Conservation (phyloP, 2,329 filamentous ascomycete species). For the Pseudocercospora fijiensis region DNA sequence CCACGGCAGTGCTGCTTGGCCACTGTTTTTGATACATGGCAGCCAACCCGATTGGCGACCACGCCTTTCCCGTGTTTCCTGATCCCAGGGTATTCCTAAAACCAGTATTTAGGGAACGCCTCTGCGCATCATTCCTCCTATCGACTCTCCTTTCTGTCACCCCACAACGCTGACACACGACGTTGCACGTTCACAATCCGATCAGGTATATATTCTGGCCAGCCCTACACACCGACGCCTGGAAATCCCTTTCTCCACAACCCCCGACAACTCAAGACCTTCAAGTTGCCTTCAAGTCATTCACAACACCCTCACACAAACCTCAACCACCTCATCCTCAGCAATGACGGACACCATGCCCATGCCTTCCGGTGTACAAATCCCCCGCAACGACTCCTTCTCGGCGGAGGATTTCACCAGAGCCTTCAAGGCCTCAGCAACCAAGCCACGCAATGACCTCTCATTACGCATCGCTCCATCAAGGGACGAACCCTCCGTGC, state of each 20-base stretch:
- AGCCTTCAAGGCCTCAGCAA: slow-evolving; percentile 36
- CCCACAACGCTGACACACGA: background rate
- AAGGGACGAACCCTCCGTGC: slow-evolving; percentile 31
- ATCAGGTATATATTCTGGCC: background rate
- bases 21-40: slow-evolving; percentile 1
- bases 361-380: slow-evolving; percentile 24
- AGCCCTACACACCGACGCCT: background rate
- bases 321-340: slow-evolving; percentile 15
- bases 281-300: background rate
- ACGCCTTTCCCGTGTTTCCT: background rate
- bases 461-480: slow-evolving; percentile 32
- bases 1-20: slow-evolving; percentile 1
- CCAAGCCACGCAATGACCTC: slow-evolving; percentile 36
- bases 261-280: background rate
- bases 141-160: background rate
- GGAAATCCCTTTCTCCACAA: background rate
- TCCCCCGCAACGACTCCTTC: slow-evolving; percentile 41
- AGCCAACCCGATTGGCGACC: slow-evolving; percentile 9
- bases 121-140: background rate
- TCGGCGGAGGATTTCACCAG: slow-evolving; percentile 37
- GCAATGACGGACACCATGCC: slow-evolving; percentile 40
- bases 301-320: background rate
- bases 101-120: slow-evolving; percentile 1
- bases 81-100: background rate
- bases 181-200: slow-evolving; percentile 5